Evolutionary conservation across 164 flowering plant genomes (phyloP).

Genomic region (Saururus chinensis): DNA sequence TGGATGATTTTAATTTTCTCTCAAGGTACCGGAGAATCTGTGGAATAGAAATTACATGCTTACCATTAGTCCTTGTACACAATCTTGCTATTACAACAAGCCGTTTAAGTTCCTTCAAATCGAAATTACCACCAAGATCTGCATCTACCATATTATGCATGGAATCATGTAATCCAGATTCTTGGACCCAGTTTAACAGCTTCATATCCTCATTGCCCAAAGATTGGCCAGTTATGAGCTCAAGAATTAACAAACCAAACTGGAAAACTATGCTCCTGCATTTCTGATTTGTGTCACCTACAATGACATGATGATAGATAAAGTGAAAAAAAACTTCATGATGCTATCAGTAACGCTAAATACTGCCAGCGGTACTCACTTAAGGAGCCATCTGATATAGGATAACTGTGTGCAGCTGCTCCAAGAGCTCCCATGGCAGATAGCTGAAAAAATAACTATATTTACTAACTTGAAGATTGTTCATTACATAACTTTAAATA

Average conservation of each 20-base stretch:
- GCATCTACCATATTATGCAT: conserved; percentile 74
- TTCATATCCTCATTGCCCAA: conserved; percentile 47
- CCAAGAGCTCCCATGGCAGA: conserved; percentile 34
- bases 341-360: not conserved
- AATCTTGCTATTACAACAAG: conserved; percentile 61
- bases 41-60: conserved; percentile 31
- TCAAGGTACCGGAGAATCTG: conserved; percentile 61
- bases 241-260: conserved; percentile 70
- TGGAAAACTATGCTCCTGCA: conserved; percentile 41
- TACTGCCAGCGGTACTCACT: conserved; percentile 19
- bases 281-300: conserved; percentile 33
- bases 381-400: conserved; percentile 15
- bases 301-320: not conserved
- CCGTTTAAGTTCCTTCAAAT: conserved; percentile 41
- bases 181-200: conserved; percentile 63
- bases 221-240: conserved; percentile 80
- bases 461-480: not conserved
- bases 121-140: conserved; percentile 59
- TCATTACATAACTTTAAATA: too few relatives aligned
- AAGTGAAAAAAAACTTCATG: too few relatives aligned
- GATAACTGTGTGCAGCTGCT: conserved; percentile 14
- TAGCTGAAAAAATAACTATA: conserved; percentile 23
- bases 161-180: conserved; percentile 26
- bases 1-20: conserved; percentile 26
- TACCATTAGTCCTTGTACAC: conserved; percentile 43